A percentile compares a stretch with the other conserved stretches of the same genome.
Evolutionary conservation across 495 filamentous ascomycete genomes (phyloP).

Genomic region (Neurospora discreta): DNA sequence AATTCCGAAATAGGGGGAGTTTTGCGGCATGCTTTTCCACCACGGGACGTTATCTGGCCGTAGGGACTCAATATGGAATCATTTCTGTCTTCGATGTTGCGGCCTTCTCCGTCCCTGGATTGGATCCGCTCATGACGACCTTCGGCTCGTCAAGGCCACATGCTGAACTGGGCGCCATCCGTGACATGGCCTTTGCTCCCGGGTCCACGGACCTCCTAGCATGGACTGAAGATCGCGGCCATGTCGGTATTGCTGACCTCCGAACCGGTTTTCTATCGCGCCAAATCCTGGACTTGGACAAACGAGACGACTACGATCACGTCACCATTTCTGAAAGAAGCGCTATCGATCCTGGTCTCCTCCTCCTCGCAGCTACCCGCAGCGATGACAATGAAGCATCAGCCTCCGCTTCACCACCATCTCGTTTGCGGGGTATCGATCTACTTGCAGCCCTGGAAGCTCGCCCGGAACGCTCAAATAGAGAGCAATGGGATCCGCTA

Average conservation of each 20-base stretch:
- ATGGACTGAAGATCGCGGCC: slow-evolving; percentile 83
- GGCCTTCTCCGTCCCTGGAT: slow-evolving; percentile 23
- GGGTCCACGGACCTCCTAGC: slow-evolving; percentile 84
- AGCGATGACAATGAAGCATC: neutral
- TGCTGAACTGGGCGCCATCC: slow-evolving; percentile 61
- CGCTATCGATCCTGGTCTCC: slow-evolving; percentile 40
- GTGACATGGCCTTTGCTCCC: slow-evolving; percentile 84
- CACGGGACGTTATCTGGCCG: slow-evolving; percentile 39
- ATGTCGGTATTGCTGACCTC: slow-evolving; percentile 74
- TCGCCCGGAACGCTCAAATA: neutral
- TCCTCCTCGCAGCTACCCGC: slow-evolving; percentile 4
- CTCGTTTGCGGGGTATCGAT: slow-evolving; percentile 1
- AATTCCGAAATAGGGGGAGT: slow-evolving; percentile 31
- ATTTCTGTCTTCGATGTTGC: slow-evolving; percentile 41
- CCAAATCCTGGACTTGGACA: slow-evolving; percentile 59
- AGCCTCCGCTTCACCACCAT: neutral
- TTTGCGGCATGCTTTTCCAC: slow-evolving; percentile 45
- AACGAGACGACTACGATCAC: slow-evolving; percentile 44
- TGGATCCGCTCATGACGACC: slow-evolving; percentile 29
- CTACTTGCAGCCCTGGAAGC: neutral
- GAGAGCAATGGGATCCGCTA: slow-evolving; percentile 13
- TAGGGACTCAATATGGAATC: slow-evolving; percentile 46
- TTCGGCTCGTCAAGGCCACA: slow-evolving; percentile 48
- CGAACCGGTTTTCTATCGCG: slow-evolving; percentile 63
- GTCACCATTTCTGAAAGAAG: slow-evolving; percentile 29